Conservation (phyloP, 371 early-diverging fungal genomes). For the Edhazardia aedis region DNA sequence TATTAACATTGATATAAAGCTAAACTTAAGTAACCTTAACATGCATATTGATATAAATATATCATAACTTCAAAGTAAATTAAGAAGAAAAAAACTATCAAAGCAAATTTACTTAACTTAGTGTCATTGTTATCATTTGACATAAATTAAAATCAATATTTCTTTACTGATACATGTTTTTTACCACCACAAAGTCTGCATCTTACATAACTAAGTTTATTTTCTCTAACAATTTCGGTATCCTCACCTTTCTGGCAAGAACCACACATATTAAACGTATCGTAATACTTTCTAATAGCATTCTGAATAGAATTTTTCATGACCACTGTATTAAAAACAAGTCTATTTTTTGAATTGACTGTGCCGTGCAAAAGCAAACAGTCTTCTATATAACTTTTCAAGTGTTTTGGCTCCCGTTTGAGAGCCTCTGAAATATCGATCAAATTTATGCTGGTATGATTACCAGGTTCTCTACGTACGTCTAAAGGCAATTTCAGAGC, state of each 20-base stretch:
- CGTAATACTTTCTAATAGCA: constrained; percentile 38
- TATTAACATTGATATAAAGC: too few relatives aligned
- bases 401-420: constrained; percentile 28
- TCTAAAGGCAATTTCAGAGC: constrained; percentile 41
- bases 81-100: too few relatives aligned
- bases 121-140: too few relatives aligned
- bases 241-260: constrained; percentile 36
- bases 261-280: constrained; percentile 43
- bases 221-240: constrained; percentile 41
- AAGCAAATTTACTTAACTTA: too few relatives aligned
- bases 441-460: constrained; percentile 41
- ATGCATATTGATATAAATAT: too few relatives aligned
- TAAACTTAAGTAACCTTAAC: too few relatives aligned
- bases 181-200: constrained; percentile 35
- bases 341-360: constrained; percentile 36
- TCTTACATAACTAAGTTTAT: constrained; percentile 40
- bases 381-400: constrained; percentile 30
- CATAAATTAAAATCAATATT: too few relatives aligned
- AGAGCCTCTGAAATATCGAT: constrained; percentile 27
- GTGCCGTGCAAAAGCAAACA: constrained; percentile 35
- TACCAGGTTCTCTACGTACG: constrained; percentile 32
- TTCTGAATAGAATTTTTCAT: constrained; percentile 38
- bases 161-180: too few relatives aligned
- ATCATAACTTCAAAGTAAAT: too few relatives aligned
- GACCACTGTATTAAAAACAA: constrained; percentile 38